Conservation (phyloP, 169 alveolate species). For the Babesia gibsoni region DNA sequence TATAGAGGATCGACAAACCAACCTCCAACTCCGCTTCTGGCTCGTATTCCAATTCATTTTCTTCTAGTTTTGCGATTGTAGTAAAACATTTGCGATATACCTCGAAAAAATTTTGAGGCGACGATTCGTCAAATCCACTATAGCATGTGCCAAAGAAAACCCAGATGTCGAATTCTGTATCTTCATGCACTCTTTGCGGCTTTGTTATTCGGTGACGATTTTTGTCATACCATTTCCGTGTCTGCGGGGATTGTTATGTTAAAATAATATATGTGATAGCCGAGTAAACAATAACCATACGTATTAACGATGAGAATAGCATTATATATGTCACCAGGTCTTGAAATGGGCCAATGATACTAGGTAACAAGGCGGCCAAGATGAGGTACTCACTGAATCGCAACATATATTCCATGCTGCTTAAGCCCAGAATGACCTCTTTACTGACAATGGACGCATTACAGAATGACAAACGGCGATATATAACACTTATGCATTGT, state of each 20-base stretch:
- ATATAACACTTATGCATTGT: no score
- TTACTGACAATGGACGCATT: no score
- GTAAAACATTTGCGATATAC: slow-evolving; percentile 25
- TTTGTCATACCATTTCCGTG: slow-evolving; percentile 29
- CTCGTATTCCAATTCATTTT: slow-evolving; percentile 6
- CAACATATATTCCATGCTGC: no score
- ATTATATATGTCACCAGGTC: no score
- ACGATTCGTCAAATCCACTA: slow-evolving; percentile 36
- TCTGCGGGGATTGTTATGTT: background rate
- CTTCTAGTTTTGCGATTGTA: slow-evolving; percentile 16
- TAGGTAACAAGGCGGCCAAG: no score
- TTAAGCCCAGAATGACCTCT: no score
- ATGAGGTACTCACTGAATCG: no score
- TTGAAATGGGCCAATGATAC: no score
- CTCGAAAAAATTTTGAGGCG: slow-evolving; percentile 14
- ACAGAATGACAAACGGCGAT: no score
- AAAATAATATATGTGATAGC: background rate
- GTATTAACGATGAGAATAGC: no score
- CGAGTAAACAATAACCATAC: background rate
- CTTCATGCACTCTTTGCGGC: slow-evolving; percentile 5
- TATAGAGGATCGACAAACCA: no score
- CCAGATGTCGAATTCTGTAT: slow-evolving; percentile 29
- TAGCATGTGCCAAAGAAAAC: slow-evolving; percentile 27
- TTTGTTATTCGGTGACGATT: slow-evolving; percentile 16
- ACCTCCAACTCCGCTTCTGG: slow-evolving; percentile 1